Conservation (phyloP, 2,329 filamentous ascomycete species). For the Meredithiella fracta region DNA sequence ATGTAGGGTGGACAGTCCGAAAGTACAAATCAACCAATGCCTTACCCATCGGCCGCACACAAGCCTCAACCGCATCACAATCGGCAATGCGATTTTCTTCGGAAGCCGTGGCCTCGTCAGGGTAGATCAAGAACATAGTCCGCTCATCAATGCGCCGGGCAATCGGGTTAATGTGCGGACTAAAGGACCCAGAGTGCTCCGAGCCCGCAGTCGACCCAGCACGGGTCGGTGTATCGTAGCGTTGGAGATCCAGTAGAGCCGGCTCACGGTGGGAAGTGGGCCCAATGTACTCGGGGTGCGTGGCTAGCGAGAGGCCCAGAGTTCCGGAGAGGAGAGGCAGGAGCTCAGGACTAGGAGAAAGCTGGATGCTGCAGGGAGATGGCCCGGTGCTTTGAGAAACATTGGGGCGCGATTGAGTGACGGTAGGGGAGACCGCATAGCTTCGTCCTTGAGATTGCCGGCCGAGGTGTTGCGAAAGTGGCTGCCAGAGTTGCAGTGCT, state of each 20-base stretch:
- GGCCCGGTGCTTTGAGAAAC: neutral
- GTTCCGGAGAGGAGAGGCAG: constrained; percentile 24
- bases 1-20: constrained; percentile 34
- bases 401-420: neutral
- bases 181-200: constrained; percentile 4
- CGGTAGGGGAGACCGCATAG: neutral
- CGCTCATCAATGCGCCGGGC: constrained; percentile 22
- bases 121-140: constrained; percentile 24
- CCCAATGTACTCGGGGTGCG: constrained; percentile 44
- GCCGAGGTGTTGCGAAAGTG: neutral
- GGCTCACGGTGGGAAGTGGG: constrained; percentile 43
- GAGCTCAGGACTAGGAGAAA: constrained; percentile 10
- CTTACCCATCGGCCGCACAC: constrained; percentile 31
- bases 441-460: neutral
- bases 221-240: constrained; percentile 27
- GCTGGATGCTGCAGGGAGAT: neutral
- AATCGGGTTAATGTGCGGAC: constrained; percentile 16
- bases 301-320: constrained; percentile 39
- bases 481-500: neutral
- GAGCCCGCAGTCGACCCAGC: neutral
- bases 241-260: constrained; percentile 37
- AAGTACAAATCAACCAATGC: constrained; percentile 44
- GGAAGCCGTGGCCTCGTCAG: constrained; percentile 22
- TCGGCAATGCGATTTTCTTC: constrained; percentile 26
- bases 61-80: constrained; percentile 36